A percentile compares a stretch with the other conserved stretches of the same genome.
Evolutionary conservation across 768 basidiomycete species (phyloP).

Genomic region (Leucocoprinus birnbaumii): DNA sequence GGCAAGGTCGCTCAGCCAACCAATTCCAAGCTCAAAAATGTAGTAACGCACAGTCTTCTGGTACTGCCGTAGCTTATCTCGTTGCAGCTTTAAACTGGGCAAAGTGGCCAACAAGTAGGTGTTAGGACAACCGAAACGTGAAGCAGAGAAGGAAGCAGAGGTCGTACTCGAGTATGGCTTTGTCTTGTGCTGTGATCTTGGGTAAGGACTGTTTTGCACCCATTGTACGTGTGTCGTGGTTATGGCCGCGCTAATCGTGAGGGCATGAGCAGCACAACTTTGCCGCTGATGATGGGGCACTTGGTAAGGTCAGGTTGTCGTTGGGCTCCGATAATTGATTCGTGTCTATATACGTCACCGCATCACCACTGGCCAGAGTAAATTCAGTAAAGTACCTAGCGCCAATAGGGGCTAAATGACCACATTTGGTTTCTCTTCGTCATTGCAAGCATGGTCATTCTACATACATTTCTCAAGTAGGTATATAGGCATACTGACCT

Average conservation of each 20-base stretch:
- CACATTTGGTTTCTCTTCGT: no score
- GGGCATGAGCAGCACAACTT: background rate
- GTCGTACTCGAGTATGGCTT: conserved; percentile 92
- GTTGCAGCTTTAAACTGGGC: conserved; percentile 86
- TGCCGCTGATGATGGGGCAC: background rate
- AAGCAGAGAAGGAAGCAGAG: conserved; percentile 4
- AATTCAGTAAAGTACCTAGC: no score
- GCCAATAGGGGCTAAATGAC: no score
- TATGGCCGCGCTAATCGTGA: background rate
- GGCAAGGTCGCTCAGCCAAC: background rate
- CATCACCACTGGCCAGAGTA: no score
- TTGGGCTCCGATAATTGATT: no score
- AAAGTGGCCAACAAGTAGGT: conserved; percentile 12
- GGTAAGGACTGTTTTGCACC: conserved; percentile 72
- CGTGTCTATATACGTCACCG: no score
- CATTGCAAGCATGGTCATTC: no score
- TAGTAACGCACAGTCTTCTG: conserved; percentile 72
- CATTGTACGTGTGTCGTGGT: conserved; percentile 39
- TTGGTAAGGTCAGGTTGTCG: background rate
- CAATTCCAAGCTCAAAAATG: conserved; percentile 11
- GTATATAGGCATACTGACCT: background rate
- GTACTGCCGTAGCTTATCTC: conserved; percentile 94
- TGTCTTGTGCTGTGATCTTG: conserved; percentile 91
- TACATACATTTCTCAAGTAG: no score
- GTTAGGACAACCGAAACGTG: background rate